A percentile compares a stretch with the other conserved stretches of the same genome.
These are phyloP conservation scores for Metarhizium brunneum DNA, from an alignment of 2,329 filamentous ascomycete genomes.

Conservation along the genomic window DNA sequence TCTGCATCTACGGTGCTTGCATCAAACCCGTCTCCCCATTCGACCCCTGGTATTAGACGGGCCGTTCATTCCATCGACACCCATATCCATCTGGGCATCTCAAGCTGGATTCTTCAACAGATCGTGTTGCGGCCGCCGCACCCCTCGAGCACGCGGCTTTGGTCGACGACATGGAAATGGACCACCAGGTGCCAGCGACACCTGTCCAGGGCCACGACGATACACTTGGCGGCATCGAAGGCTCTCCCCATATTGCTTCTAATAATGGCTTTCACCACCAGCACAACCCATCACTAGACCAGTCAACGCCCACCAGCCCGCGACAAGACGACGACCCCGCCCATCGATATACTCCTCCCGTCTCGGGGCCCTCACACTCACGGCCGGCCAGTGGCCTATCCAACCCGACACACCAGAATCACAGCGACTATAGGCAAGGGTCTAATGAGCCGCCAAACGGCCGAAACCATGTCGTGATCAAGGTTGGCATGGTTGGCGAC, in stretches of 20 bases:
- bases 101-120: conserved; percentile 44
- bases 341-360: conserved; percentile 36
- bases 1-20: conserved; percentile 1
- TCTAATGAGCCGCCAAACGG: conserved; percentile 32
- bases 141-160: conserved; percentile 29
- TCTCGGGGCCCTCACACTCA: conserved; percentile 37
- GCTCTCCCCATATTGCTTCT: conserved; percentile 29
- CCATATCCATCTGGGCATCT: conserved; percentile 7
- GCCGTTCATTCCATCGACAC: conserved; percentile 6
- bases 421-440: conserved; percentile 36
- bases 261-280: conserved; percentile 31
- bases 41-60: conserved; percentile 4
- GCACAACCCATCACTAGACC: conserved; percentile 42
- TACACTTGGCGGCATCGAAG: conserved; percentile 39
- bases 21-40: not conserved
- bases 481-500: conserved; percentile 98
- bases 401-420: conserved; percentile 27
- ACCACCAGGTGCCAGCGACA: conserved; percentile 11
- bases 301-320: conserved; percentile 31
- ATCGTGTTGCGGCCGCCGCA: conserved; percentile 16
- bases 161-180: conserved; percentile 40
- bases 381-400: conserved; percentile 48
- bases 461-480: conserved; percentile 82
- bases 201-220: conserved; percentile 36
- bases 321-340: conserved; percentile 34